Conservation (phyloP, 192 early-diverging fungal genomes). For the Coemansia aciculifera region DNA sequence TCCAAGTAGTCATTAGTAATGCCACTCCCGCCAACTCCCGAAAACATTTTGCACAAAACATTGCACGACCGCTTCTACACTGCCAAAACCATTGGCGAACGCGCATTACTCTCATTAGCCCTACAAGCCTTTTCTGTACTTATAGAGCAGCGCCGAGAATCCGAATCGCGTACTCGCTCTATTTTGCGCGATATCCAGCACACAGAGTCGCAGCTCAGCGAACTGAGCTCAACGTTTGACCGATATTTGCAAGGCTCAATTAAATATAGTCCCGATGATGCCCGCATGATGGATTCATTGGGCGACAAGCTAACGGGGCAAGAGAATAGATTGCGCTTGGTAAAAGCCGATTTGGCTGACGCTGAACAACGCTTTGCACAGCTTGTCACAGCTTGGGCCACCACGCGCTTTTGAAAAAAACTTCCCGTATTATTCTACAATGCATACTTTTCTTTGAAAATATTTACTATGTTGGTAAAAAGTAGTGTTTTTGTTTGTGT, state of each 20-base stretch:
- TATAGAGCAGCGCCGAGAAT: conserved; percentile 23
- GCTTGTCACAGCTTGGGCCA: conserved; percentile 21
- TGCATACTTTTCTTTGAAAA: not conserved
- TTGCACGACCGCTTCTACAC: conserved; percentile 35
- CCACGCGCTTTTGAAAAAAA: not conserved
- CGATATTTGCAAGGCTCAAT: conserved; percentile 11
- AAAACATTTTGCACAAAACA: conserved; percentile 31
- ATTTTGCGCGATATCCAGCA: conserved; percentile 17
- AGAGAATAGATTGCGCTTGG: conserved; percentile 20
- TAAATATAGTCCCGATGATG: conserved; percentile 14
- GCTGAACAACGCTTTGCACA: conserved; percentile 20
- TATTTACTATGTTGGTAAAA: not conserved
- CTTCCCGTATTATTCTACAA: not conserved
- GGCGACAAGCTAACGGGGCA: conserved; percentile 9
- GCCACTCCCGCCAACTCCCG: conserved; percentile 18
- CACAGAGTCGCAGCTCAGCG: conserved; percentile 25
- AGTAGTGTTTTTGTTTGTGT: not conserved
- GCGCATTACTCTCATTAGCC: conserved; percentile 24
- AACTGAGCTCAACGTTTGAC: conserved; percentile 10
- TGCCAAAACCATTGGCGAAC: conserved; percentile 20
- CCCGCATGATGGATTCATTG: conserved; percentile 16
- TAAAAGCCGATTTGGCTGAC: conserved; percentile 21
- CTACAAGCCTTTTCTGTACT: conserved; percentile 19
- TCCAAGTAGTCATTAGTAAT: not conserved
- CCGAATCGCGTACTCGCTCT: conserved; percentile 12